Evolutionary conservation across 179 eudicot species (phyloP), one percentile per base, ranked within the genome.

Genomic region (Camellia oleifera): DNA sequence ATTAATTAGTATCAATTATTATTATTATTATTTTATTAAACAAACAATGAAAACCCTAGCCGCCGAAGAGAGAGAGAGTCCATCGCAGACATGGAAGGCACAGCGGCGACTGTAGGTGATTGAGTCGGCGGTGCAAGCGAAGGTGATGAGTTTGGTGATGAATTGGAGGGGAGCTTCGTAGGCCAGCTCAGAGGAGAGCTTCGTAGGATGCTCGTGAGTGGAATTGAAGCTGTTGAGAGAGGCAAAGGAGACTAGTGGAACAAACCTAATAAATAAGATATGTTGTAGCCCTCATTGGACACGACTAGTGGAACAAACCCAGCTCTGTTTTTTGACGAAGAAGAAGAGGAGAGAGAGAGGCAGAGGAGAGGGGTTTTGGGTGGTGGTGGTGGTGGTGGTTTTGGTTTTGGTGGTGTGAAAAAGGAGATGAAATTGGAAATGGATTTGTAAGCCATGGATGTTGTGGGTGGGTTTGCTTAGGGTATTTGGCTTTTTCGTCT

Each of bases 341-440:
- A 54, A 5, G 82, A 32, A 32, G 2, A 72, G 7, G 70, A 58
- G 52, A 72, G 61, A 48, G 32, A 80, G 26, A 64, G 58, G 65
- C 26, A 45, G 4, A 75, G 72, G 13, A 69, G 75, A 2, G 82
- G 81, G 12, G 66, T 1, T 62, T 76, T 84, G 52, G 84, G 83
- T 15, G 78, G 80, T 3, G 86, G 79, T n/a, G n/a, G n/a, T n/a
- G n/a, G n/a, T 3, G 86, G 79, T 4, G 82, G 85, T 71, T 81
- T 26, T 26, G 32, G 32, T 26, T 82, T 82, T 26, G 93, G 83
- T 6, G 85, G 84, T 32, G 84, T 80, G 85, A 91, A 85, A 54
- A 88, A 83, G 45, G 94, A 86, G 79, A 92, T 82, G 82, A 89
- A 78, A 50, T 83, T 88, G 80, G 87, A 81, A 58, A 92, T 76